Conservation (phyloP, 306 rosid species). For the Begonia loranthoides region DNA sequence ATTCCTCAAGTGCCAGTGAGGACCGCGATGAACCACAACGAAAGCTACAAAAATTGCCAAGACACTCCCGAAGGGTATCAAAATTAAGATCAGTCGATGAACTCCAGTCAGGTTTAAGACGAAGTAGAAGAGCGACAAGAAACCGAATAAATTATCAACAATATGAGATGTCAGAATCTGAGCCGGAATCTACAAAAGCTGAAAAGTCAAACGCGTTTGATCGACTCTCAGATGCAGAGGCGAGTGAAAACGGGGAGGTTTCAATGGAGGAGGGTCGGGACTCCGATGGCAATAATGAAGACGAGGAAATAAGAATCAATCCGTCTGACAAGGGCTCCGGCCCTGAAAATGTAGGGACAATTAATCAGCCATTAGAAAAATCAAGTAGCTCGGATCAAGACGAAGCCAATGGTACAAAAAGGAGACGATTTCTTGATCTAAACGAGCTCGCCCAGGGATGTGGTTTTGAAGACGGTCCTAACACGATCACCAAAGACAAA, state of each 20-base stretch:
- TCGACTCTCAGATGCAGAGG: slow-evolving; percentile 33
- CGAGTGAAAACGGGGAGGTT: slow-evolving; percentile 62
- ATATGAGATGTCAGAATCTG: slow-evolving; percentile 80
- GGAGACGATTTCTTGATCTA: slow-evolving; percentile 81
- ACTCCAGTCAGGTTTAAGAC: slow-evolving; percentile 81
- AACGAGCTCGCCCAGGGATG: slow-evolving; percentile 92
- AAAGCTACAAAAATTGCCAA: slow-evolving; percentile 43
- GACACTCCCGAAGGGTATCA: slow-evolving; percentile 75
- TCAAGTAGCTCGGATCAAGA: slow-evolving; percentile 52
- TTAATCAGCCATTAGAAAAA: slow-evolving; percentile 54
- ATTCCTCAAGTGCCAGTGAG: slow-evolving; percentile 66
- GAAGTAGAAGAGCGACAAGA: slow-evolving; percentile 90
- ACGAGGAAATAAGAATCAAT: slow-evolving; percentile 46
- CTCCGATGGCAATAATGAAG: slow-evolving; percentile 38
- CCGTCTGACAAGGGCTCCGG: too few relatives aligned
- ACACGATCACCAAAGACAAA: slow-evolving; percentile 53
- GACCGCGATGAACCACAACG: slow-evolving; percentile 63
- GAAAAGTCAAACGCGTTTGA: slow-evolving; percentile 44
- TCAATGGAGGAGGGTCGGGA: slow-evolving; percentile 16
- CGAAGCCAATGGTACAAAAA: slow-evolving; percentile 46
- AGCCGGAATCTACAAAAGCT: slow-evolving; percentile 49
- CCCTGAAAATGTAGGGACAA: slow-evolving; percentile 35
- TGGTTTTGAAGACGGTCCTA: slow-evolving; percentile 77
- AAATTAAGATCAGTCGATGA: slow-evolving; percentile 75
- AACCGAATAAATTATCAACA: slow-evolving; percentile 67